Evolutionary conservation across 306 rosid genomes (phyloP).

Genomic region (Castanea sativa): DNA sequence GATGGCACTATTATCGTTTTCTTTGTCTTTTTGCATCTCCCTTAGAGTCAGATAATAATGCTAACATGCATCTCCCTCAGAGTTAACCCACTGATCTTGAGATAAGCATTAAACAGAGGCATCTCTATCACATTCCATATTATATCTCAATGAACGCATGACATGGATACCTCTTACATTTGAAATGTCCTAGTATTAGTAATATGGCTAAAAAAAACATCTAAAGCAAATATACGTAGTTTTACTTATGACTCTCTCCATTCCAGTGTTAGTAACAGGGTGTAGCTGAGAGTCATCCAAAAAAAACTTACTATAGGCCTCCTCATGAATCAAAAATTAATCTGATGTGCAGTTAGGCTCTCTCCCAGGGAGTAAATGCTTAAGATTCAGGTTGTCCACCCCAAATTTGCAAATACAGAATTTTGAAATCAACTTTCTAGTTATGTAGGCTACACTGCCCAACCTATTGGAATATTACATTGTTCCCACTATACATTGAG

Average conservation of each 20-base stretch:
- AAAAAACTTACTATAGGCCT: neutral
- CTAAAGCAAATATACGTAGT: neutral
- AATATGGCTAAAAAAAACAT: neutral
- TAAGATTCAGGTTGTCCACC: neutral
- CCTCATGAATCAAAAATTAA: neutral
- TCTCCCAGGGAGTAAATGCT: neutral
- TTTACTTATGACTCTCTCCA: neutral
- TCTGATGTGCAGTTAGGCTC: neutral
- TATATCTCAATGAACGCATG: neutral
- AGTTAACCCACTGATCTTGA: neutral
- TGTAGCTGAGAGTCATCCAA: neutral
- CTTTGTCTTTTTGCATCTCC: neutral
- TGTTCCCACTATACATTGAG: neutral
- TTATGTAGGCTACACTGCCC: neutral
- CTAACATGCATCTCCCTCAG: neutral
- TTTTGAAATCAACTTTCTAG: neutral
- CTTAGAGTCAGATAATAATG: neutral
- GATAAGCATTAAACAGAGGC: neutral
- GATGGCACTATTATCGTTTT: too few relatives aligned
- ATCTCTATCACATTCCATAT: neutral
- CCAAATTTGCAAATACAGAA: neutral
- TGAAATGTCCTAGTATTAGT: neutral
- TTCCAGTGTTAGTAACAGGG: neutral
- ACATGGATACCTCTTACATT: neutral
- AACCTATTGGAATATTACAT: neutral